Evolutionary conservation across 176 grass and related monocot species (phyloP), one percentile per base, ranked within the genome.

Genomic region (Areca catechu): DNA sequence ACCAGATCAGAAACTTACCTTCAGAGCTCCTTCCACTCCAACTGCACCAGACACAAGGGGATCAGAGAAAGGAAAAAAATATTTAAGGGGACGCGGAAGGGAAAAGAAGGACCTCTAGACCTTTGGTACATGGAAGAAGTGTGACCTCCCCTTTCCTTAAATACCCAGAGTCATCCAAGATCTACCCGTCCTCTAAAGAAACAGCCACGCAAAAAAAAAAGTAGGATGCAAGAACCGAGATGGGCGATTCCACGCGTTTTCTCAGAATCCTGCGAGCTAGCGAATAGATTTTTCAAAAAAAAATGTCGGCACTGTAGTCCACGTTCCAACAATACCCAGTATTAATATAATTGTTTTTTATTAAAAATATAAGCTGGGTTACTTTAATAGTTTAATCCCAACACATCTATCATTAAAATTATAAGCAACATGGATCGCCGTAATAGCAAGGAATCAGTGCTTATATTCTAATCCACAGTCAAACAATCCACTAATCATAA

Each of bases 181-280:
- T 30, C 15, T 28, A 58, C 15, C 25, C 57, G 15, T 9, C 5
- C 5, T 28, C 27, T 59, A 15, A 27, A 10, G 21, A 58, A 58
- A 23, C 24, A 58, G 27, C 20, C 20, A 3, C 1, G 55, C 14
- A 29, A 6, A 57, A 23, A 57, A 23, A 57, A 25, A 22, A 3
- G 56, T 27, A 14, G 14, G 56, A 23, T 18, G 23, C 5, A 58
- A 29, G 24, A 58, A 3, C 56, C 22, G 24, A 58, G 56, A 15
- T 58, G 56, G 56, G 16, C 24, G 5, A 27, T 16, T 58, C 56
- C n/a, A 58, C 56, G 25, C 56, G 56, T 58, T 58, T 59, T 54
- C 16, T 16, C 24, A 59, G 14, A 59, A 59, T 5, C 16, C 57
- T 25, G 27, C 2, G 23, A 29, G 16, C 24, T 2, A 59, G 5